Evolutionary conservation across 2,329 filamentous ascomycete species (phyloP).

Genomic region (Pyrenophora tritici-repentis): DNA sequence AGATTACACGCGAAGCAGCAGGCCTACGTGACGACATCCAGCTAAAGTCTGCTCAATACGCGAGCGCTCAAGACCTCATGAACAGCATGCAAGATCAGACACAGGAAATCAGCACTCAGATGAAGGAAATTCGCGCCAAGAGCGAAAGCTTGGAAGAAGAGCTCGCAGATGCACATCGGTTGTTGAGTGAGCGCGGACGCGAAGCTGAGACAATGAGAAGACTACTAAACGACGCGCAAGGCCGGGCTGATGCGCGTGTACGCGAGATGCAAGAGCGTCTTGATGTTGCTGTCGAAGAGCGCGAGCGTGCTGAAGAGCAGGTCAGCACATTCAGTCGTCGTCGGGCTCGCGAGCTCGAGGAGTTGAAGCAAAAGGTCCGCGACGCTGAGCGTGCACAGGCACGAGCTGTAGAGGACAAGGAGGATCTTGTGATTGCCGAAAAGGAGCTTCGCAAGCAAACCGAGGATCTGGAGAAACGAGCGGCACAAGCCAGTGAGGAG

Average conservation of each 20-base stretch:
- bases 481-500: constrained; percentile 73
- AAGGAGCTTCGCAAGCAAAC: constrained; percentile 74
- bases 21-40: constrained; percentile 77
- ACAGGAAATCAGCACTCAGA: constrained; percentile 83
- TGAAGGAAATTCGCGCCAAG: constrained; percentile 83
- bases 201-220: constrained; percentile 95
- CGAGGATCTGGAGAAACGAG: constrained; percentile 74
- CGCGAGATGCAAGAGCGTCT: constrained; percentile 87
- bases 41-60: constrained; percentile 83
- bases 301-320: constrained; percentile 91
- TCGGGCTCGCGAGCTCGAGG: constrained; percentile 81
- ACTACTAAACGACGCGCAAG: constrained; percentile 83
- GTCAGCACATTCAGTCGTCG: constrained; percentile 76
- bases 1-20: constrained; percentile 69
- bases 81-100: constrained; percentile 93
- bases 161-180: constrained; percentile 81
- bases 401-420: constrained; percentile 72
- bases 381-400: constrained; percentile 81
- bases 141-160: constrained; percentile 91
- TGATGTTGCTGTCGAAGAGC: constrained; percentile 89
- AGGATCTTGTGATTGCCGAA: constrained; percentile 75
- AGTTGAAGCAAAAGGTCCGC: constrained; percentile 76
- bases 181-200: constrained; percentile 84
- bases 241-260: constrained; percentile 77
- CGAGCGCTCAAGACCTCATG: constrained; percentile 81